These are phyloP conservation scores for Nymphaea colorata DNA, from an alignment of 164 flowering plant genomes.

Conservation along the genomic window DNA sequence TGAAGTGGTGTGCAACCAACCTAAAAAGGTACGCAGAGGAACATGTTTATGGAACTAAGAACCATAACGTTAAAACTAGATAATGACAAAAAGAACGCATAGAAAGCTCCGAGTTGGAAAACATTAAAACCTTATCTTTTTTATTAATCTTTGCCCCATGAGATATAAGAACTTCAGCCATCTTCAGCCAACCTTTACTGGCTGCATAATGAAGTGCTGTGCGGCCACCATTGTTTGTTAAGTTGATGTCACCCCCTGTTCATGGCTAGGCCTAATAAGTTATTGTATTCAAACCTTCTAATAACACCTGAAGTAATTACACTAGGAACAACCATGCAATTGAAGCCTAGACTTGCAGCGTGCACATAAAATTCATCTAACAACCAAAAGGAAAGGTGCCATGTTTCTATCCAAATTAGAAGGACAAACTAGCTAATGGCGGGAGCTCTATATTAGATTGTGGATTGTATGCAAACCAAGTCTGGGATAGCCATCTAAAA, in stretches of 20 bases:
- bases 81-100: neutral
- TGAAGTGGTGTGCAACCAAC: conserved; percentile 97
- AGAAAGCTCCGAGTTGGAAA: neutral
- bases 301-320: neutral
- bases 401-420: too few species aligned
- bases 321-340: neutral
- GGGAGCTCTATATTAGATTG: too few species aligned
- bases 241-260: conserved; percentile 74
- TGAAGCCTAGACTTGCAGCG: neutral
- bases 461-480: too few species aligned
- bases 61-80: neutral
- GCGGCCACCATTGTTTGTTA: conserved; percentile 83
- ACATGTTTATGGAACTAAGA: neutral
- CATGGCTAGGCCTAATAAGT: conserved; percentile 5
- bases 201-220: conserved; percentile 97
- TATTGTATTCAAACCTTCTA: conserved; percentile 3
- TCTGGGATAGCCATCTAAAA: too few species aligned
- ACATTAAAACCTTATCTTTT: conserved; percentile 56
- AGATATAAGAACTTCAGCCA: conserved; percentile 62
- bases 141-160: conserved; percentile 65
- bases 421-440: too few species aligned
- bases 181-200: conserved; percentile 78
- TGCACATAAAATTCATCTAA: neutral
- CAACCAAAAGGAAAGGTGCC: too few species aligned
- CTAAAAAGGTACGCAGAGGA: conserved; percentile 21